These are phyloP conservation scores for Karstenula rhodostoma DNA, from an alignment of 2,329 filamentous ascomycete genomes.

Conservation along the genomic window DNA sequence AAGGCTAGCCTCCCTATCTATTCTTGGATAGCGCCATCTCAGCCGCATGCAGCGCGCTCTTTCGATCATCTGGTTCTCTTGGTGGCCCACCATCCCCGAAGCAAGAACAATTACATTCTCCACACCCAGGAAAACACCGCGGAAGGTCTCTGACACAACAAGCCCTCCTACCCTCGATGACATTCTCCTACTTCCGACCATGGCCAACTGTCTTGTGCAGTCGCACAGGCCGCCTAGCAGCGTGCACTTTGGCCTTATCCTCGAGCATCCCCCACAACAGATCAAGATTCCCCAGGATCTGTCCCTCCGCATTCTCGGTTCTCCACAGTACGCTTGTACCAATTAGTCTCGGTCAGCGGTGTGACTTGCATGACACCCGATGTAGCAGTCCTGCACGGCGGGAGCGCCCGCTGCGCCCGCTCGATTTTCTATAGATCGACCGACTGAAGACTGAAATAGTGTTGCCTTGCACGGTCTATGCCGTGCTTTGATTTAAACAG, in stretches of 20 bases:
- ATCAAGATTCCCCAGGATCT: slow-evolving; percentile 40
- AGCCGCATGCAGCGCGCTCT: slow-evolving; percentile 13
- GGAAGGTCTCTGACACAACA: background rate
- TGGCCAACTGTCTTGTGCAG: slow-evolving; percentile 14
- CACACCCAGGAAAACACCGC: background rate
- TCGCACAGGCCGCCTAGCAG: slow-evolving; percentile 30
- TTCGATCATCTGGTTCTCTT: slow-evolving; percentile 5
- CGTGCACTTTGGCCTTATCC: slow-evolving; percentile 29
- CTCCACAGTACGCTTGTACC: slow-evolving; percentile 41
- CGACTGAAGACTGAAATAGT: no score
- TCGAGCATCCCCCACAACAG: slow-evolving; percentile 30
- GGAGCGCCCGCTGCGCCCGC: slow-evolving; percentile 11
- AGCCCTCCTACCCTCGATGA: background rate
- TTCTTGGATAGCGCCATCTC: slow-evolving; percentile 19
- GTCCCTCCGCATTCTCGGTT: slow-evolving; percentile 23
- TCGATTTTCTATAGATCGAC: no score
- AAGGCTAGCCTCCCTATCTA: slow-evolving; percentile 14
- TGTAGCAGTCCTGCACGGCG: slow-evolving; percentile 15
- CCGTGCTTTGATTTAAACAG: no score
- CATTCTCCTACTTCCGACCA: slow-evolving; percentile 7
- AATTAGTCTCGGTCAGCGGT: slow-evolving; percentile 29
- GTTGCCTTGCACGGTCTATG: no score
- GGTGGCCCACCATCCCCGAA: slow-evolving; percentile 6
- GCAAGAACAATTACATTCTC: slow-evolving; percentile 3
- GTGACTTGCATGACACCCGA: slow-evolving; percentile 26